phyloP scores from a whole-genome alignment of 192 early-diverging fungal genomes.

The Coemansia sp. region DNA sequence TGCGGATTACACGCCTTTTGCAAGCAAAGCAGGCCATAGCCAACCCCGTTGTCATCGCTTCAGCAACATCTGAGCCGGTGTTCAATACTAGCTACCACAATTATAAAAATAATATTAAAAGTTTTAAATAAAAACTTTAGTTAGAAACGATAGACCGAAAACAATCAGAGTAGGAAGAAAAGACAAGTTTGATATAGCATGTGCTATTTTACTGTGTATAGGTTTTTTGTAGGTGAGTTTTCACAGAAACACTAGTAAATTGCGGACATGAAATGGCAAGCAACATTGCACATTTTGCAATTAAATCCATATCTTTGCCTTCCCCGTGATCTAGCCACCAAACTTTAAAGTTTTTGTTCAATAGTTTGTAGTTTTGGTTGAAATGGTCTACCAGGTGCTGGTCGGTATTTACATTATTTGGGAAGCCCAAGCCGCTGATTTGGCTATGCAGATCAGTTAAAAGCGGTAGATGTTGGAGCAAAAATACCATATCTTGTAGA shows the following conservation, averaged over 20 bases:
- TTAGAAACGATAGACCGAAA: background rate
- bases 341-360: slow-evolving; percentile 2
- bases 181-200: background rate
- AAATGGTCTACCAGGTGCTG: background rate
- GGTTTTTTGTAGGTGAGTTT: background rate
- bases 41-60: too few species aligned
- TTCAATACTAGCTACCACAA: too few species aligned
- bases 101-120: background rate
- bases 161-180: background rate
- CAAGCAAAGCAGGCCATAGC: too few species aligned
- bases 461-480: background rate
- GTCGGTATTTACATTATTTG: background rate
- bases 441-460: slow-evolving; percentile 6
- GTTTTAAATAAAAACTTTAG: background rate
- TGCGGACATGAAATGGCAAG: slow-evolving; percentile 19
- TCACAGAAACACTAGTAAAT: slow-evolving; percentile 4
- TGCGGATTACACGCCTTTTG: too few species aligned
- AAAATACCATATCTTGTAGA: background rate
- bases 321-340: slow-evolving; percentile 3
- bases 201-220: background rate
- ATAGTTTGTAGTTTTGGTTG: background rate
- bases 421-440: background rate
- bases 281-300: slow-evolving; percentile 14
- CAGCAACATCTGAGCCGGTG: too few species aligned
- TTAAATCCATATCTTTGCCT: background rate